phyloP scores from a whole-genome alignment of 768 basidiomycete genomes.

The Tubosaeta sp. region DNA sequence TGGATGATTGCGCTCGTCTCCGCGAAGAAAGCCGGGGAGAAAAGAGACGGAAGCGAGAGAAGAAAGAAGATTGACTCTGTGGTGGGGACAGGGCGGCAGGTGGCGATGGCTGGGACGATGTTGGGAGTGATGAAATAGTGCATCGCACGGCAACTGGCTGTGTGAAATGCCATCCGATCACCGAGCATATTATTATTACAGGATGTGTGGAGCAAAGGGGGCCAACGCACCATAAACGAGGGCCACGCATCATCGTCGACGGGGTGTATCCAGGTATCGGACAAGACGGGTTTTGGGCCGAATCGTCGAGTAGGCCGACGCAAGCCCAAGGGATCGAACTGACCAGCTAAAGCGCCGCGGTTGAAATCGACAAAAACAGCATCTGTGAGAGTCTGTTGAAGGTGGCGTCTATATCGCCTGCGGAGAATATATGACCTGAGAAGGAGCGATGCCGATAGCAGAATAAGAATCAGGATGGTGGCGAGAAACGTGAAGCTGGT shows the following conservation, averaged over 20 bases:
- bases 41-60: constrained; percentile 12
- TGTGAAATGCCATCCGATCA: neutral
- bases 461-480: constrained; percentile 62
- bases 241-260: constrained; percentile 4
- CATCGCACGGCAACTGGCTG: constrained; percentile 19
- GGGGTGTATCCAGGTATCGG: constrained; percentile 15
- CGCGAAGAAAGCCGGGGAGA: neutral
- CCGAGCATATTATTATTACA: neutral
- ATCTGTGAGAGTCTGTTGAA: constrained; percentile 50
- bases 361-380: constrained; percentile 38
- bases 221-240: constrained; percentile 11
- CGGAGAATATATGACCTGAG: constrained; percentile 60
- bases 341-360: neutral
- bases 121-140: neutral
- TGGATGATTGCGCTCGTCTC: neutral
- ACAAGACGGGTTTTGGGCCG: constrained; percentile 14
- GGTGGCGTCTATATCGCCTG: constrained; percentile 49
- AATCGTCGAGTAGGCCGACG: constrained; percentile 7
- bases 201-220: neutral
- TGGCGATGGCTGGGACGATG: neutral
- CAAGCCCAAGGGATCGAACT: neutral
- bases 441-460: constrained; percentile 61
- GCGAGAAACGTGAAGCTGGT: constrained; percentile 68
- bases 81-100: neutral
- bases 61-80: neutral